Base-by-base conservation (phyloP, 768 basidiomycete genomes). In the Solioccasus polychromus region DNA sequence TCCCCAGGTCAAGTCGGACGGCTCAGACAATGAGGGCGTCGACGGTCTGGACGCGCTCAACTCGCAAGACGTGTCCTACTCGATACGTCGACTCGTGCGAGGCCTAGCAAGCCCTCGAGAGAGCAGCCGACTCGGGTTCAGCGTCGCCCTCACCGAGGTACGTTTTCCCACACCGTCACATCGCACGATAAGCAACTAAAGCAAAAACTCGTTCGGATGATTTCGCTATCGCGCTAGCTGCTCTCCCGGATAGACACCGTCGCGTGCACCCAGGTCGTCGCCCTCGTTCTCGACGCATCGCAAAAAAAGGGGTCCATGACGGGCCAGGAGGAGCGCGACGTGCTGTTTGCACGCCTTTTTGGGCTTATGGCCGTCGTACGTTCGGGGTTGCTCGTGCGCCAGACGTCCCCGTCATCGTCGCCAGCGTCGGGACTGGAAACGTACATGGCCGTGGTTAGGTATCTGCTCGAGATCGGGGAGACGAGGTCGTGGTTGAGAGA, bases 131-230 rank as follows among this genome's bases (percentile, higher is more conserved):
- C 71, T 97, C 29, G 95, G 95, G 15, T 99, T 97, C 62, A 92
- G 93, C 8, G 95, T 99, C 35, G 92, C 93, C 25, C 71, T 99
- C 54, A 92, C 95, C 0, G 94, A 96, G 76, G 94, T 95, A 59
- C 55, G 79, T 45, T 24, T 18, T 25, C 35, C n/a, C 31, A 7
- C 30, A 4, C 9, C 20, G 14, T 25, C 19, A 18, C 35, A n/a
- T n/a, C n/a, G n/a, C n/a, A n/a, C n/a, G n/a, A n/a, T n/a, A n/a
- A n/a, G n/a, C n/a, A n/a, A n/a, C n/a, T n/a, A n/a, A n/a, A n/a
- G n/a, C n/a, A n/a, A n/a, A n/a, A n/a, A n/a, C n/a, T n/a, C 39
- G 36, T 48, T 32, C 44, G 20, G 14, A 43, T 49, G 10, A 51
- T 48, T 39, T 31, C 17, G 14, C 18, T 4, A n/a, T n/a, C 12